A percentile compares a stretch with the other conserved stretches of the same genome.
Evolutionary conservation across 2,329 filamentous ascomycete genomes (phyloP).

Genomic region (Pyricularia sp.): DNA sequence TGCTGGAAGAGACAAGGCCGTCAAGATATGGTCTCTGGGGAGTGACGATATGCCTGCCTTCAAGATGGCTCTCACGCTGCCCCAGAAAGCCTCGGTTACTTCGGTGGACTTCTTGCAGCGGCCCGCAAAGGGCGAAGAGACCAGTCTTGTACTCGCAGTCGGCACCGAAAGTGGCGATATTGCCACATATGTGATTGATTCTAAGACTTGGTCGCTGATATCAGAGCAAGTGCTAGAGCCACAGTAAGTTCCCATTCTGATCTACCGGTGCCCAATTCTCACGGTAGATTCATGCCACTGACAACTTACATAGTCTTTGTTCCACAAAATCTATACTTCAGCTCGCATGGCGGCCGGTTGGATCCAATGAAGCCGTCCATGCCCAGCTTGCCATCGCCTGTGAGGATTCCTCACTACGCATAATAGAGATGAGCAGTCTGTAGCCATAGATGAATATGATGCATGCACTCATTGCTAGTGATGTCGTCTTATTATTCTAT

Average conservation of each 20-base stretch:
- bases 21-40: constrained; percentile 55
- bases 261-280: background rate
- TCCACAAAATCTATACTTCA: constrained; percentile 58
- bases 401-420: constrained; percentile 51
- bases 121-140: constrained; percentile 17
- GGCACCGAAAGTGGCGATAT: constrained; percentile 47
- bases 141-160: constrained; percentile 36
- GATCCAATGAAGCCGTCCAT: constrained; percentile 9
- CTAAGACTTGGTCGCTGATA: constrained; percentile 22
- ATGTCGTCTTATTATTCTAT: background rate
- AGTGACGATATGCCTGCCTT: constrained; percentile 24
- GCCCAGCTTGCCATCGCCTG: constrained; percentile 44
- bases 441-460: constrained; percentile 7
- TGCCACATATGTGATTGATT: constrained; percentile 31
- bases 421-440: constrained; percentile 35
- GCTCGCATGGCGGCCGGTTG: constrained; percentile 56
- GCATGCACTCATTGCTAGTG: background rate
- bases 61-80: constrained; percentile 40
- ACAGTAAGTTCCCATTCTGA: constrained; percentile 25
- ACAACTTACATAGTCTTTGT: constrained; percentile 29
- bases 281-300: background rate
- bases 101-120: constrained; percentile 56
- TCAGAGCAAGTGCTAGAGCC: constrained; percentile 23
- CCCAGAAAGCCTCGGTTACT: constrained; percentile 54
- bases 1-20: constrained; percentile 78